phyloP scores from a whole-genome alignment of 352 stramenopile genomes.

The Phytophthora fragariaefolia region DNA sequence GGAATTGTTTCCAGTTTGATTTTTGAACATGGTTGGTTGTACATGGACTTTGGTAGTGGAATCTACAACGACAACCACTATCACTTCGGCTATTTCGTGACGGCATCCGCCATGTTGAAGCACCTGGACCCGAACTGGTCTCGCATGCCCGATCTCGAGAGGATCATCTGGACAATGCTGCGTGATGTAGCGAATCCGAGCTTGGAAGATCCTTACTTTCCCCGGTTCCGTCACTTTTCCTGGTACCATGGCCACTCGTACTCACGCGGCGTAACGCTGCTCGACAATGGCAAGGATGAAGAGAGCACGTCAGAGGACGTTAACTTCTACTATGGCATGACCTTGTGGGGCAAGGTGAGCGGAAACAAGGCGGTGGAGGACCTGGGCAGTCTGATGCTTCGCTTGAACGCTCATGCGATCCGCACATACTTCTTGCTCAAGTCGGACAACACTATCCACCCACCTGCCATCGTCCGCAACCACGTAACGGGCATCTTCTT shows the following conservation, averaged over 20 bases:
- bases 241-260: constrained; percentile 84
- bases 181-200: constrained; percentile 80
- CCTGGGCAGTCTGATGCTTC: constrained; percentile 79
- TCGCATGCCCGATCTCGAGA: constrained; percentile 60
- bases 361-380: constrained; percentile 65
- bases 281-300: constrained; percentile 76
- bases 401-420: constrained; percentile 63
- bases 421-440: constrained; percentile 78
- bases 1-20: constrained; percentile 56
- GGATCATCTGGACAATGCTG: constrained; percentile 68
- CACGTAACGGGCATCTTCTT: constrained; percentile 82
- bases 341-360: constrained; percentile 68
- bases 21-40: constrained; percentile 55
- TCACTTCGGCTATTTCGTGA: constrained; percentile 82
- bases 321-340: constrained; percentile 86
- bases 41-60: constrained; percentile 77
- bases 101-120: constrained; percentile 64
- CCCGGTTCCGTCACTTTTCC: constrained; percentile 77
- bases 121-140: constrained; percentile 69
- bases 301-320: constrained; percentile 82
- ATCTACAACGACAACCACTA: constrained; percentile 90
- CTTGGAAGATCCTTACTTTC: constrained; percentile 53
- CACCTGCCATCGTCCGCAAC: constrained; percentile 67
- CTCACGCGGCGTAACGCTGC: constrained; percentile 65
- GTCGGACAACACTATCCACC: constrained; percentile 66